phyloP scores from a whole-genome alignment of 305 asterid species.

The Plantago rigida region DNA sequence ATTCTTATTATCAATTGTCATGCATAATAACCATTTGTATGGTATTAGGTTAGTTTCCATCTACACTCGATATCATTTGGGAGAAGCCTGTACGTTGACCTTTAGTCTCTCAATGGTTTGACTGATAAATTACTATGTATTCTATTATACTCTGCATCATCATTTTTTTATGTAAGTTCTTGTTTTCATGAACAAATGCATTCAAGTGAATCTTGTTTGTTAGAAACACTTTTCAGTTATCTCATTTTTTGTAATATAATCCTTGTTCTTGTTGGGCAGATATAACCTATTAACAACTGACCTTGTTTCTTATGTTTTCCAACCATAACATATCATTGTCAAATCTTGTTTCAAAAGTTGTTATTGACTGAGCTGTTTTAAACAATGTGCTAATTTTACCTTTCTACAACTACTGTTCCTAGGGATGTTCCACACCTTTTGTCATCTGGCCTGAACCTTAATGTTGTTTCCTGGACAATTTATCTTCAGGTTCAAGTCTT shows the following conservation, averaged over 20 bases:
- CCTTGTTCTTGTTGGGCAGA: too few species aligned
- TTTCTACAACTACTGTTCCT: slow-evolving; percentile 11
- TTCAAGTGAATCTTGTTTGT: neutral
- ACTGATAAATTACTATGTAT: neutral
- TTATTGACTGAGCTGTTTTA: slow-evolving; percentile 7
- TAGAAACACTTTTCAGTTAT: too few species aligned
- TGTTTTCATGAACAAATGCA: slow-evolving; percentile 17
- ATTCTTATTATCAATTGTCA: slow-evolving; percentile 7
- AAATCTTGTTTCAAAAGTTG: neutral
- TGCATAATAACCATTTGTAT: neutral
- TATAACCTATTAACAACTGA: too few species aligned
- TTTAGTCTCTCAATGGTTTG: neutral
- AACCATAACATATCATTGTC: too few species aligned
- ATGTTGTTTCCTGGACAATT: slow-evolving; percentile 28
- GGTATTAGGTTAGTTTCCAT: neutral
- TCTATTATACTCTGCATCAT: too few species aligned
- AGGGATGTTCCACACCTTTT: slow-evolving; percentile 16
- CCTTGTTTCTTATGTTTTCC: too few species aligned
- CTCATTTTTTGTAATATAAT: too few species aligned
- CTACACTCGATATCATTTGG: too few species aligned
- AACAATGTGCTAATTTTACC: slow-evolving; percentile 12
- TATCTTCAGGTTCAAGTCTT: slow-evolving; percentile 64
- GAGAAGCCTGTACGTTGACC: too few species aligned
- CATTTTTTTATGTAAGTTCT: neutral
- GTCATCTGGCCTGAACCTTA: slow-evolving; percentile 19